A percentile compares a stretch with the other conserved stretches of the same genome.
phyloP scores from a whole-genome alignment of 1,284 basidiomycete genomes.

The Coniferiporia sulphurascens region DNA sequence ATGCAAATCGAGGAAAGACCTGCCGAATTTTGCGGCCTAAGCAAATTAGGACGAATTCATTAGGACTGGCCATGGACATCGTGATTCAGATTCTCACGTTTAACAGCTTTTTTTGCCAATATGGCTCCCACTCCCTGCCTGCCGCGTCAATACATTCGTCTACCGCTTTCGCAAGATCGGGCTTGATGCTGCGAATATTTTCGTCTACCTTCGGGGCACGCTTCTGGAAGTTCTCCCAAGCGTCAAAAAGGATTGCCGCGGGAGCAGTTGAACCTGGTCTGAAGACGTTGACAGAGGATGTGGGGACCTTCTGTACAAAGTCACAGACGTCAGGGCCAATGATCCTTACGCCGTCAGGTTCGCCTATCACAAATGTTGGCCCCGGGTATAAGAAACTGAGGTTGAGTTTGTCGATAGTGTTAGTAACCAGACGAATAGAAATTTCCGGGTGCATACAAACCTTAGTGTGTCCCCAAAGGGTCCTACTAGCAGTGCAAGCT shows the following conservation, averaged over 20 bases:
- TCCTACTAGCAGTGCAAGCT: constrained; percentile 81
- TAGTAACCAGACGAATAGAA: too few species aligned
- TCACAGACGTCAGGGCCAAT: constrained; percentile 79
- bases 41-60: constrained; percentile 1
- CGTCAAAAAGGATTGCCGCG: constrained; percentile 89
- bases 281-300: constrained; percentile 78
- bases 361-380: constrained; percentile 73
- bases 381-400: constrained; percentile 77
- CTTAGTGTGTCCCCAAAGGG: constrained; percentile 86
- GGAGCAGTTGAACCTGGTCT: constrained; percentile 89
- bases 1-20: constrained; percentile 89
- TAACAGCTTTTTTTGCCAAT: constrained; percentile 85
- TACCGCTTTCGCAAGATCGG: constrained; percentile 83
- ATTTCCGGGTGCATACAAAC: constrained; percentile 39
- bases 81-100: constrained; percentile 48
- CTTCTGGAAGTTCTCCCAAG: constrained; percentile 82
- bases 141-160: constrained; percentile 94
- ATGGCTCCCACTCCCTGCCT: constrained; percentile 84
- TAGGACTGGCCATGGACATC: constrained; percentile 9
- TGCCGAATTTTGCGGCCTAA: constrained; percentile 92
- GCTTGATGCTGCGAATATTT: constrained; percentile 82
- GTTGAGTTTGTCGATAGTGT: too few species aligned
- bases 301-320: constrained; percentile 91
- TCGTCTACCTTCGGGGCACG: constrained; percentile 91
- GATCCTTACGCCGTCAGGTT: constrained; percentile 85